Base-by-base conservation (phyloP, 371 early-diverging fungal genomes). In the Mortierella sp. region DNA sequence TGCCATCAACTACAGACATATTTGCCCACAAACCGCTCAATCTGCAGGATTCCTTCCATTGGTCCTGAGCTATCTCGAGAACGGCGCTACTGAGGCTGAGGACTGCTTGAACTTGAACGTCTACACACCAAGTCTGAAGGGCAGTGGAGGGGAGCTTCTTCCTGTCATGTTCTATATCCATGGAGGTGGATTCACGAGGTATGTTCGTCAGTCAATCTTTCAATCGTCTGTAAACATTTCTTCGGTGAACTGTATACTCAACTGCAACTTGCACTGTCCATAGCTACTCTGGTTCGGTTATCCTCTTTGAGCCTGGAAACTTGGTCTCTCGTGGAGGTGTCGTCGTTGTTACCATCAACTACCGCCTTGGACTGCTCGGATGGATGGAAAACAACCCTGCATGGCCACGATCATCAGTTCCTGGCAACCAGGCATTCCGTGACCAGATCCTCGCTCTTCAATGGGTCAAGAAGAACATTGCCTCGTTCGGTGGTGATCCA, bases 51-150 rank as follows among this genome's bases (percentile, higher is more conserved):
- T 64, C 29, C 55, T 64, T 10, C 65, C 71, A 0, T 24, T 67
- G 50, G 27, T 67, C 12, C 29, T 67, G 49, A 67, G 67, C 25
- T 67, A 67, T 37, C 58, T 61, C 4, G 62, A 61, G 47, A 68
- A 62, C 34, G 79, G 81, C 28, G 72, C 94, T 5, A 89, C 91
- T 51, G 94, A 92, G 22, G 86, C 87, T 39, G 89, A 91, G 64
- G 90, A 91, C 24, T 85, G 83, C 17, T 95, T 94, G 90, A 89
- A 92, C 63, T 88, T 92, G 60, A 83, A 78, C 46, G 90, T 93
- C 54, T 85, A 85, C 37, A 81, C 95, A 41, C 88, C 86, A 12
- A 85, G 93, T 72, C 24, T 71, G 24, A 71, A 61, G 22, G 65
- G 61, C 13, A 40, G n/a, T 9, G 47, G 53, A 0, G 24, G 40